Conservation (phyloP, 352 stramenopile genomes). For the Globisporangium spinosum region DNA sequence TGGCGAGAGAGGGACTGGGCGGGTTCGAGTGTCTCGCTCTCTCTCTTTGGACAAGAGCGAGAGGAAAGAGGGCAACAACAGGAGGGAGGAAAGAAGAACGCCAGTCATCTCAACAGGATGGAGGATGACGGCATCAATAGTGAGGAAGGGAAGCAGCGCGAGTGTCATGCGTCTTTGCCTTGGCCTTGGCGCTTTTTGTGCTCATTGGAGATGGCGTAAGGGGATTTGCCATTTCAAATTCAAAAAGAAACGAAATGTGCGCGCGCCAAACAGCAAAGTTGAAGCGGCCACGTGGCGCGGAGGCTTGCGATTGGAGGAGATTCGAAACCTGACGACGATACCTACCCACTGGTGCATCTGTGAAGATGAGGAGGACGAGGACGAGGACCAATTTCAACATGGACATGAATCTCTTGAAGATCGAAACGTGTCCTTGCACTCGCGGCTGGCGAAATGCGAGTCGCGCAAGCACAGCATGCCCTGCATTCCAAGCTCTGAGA, state of each 20-base stretch:
- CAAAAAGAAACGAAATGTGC: background rate
- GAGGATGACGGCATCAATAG: background rate
- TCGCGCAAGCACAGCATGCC: background rate
- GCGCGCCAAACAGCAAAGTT: background rate
- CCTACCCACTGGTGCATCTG: background rate
- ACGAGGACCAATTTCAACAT: background rate
- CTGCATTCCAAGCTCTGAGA: background rate
- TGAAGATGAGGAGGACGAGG: background rate
- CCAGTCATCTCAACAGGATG: background rate
- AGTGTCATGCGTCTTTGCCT: background rate
- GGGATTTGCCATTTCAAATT: conserved; percentile 4
- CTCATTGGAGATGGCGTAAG: background rate
- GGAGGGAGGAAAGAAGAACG: background rate
- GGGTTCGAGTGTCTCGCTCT: background rate
- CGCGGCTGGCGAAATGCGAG: background rate
- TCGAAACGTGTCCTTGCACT: background rate
- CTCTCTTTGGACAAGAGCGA: background rate
- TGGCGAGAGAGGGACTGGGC: background rate
- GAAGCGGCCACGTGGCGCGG: conserved; percentile 4
- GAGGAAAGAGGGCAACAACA: background rate
- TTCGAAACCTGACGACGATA: background rate
- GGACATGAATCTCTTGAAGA: background rate
- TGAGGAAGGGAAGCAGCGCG: background rate
- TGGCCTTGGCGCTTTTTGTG: background rate
- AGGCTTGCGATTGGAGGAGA: conserved; percentile 14